These are phyloP conservation scores for Thraustotheca clavata DNA, from an alignment of 352 stramenopile genomes.

Conservation along the genomic window DNA sequence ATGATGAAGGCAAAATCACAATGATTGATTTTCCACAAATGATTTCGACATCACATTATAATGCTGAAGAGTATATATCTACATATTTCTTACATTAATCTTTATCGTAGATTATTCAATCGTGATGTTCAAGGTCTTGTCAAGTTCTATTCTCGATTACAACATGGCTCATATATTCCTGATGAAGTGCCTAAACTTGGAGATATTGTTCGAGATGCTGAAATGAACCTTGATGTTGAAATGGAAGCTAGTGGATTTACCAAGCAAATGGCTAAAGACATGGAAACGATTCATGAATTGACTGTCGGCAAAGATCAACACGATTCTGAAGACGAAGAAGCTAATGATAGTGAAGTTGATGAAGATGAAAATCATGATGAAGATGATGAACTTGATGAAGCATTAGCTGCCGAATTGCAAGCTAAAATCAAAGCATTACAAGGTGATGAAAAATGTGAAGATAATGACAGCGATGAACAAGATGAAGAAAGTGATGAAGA, in stretches of 20 bases:
- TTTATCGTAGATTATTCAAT: constrained; percentile 78
- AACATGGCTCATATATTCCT: constrained; percentile 70
- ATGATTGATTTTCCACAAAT: constrained; percentile 99
- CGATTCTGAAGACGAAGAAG: constrained; percentile 26
- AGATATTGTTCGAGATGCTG: constrained; percentile 61
- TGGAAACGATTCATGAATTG: constrained; percentile 25
- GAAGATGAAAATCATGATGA: constrained; percentile 45
- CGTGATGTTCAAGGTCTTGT: constrained; percentile 94
- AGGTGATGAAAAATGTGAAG: constrained; percentile 26
- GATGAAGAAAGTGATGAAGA: constrained; percentile 28
- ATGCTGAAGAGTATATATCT: constrained; percentile 91
- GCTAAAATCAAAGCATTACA: constrained; percentile 25
- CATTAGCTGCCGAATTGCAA: constrained; percentile 25
- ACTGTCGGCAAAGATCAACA: not conserved
- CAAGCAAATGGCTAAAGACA: constrained; percentile 62
- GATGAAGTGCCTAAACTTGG: constrained; percentile 63
- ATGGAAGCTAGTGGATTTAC: constrained; percentile 75
- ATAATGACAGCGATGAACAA: constrained; percentile 31
- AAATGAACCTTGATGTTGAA: constrained; percentile 53
- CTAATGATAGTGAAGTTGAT: constrained; percentile 31
- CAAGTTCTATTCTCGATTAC: constrained; percentile 91
- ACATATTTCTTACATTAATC: not conserved
- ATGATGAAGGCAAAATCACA: constrained; percentile 90
- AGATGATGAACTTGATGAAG: constrained; percentile 25
- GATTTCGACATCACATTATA: constrained; percentile 97